Percentiles rank a stretch among this genome's conserved stretches.
Evolutionary conservation across 2,329 filamentous ascomycete genomes (phyloP).

Genomic region (Diaporthe batatas): DNA sequence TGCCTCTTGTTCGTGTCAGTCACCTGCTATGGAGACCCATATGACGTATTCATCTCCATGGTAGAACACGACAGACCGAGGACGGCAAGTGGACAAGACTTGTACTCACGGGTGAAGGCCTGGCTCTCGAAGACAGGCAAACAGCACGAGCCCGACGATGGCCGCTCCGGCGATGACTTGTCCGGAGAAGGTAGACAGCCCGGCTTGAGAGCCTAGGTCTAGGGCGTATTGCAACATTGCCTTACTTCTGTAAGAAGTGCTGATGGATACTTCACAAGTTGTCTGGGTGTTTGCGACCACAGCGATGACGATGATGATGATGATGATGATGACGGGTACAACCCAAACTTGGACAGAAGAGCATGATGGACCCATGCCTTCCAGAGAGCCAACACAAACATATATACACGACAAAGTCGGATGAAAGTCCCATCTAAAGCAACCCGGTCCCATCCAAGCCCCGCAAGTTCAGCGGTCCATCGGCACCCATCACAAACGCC

Average conservation of each 20-base stretch:
- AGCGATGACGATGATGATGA: too few relatives aligned
- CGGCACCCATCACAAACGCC: slow-evolving; percentile 1
- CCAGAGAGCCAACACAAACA: background rate
- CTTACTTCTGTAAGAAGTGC: background rate
- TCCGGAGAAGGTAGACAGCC: slow-evolving; percentile 3
- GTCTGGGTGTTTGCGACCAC: too few relatives aligned
- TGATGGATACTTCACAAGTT: too few relatives aligned
- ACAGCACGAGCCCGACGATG: slow-evolving; percentile 4
- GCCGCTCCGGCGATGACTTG: slow-evolving; percentile 1
- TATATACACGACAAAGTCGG: background rate
- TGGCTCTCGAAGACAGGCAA: slow-evolving; percentile 15
- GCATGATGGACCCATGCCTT: background rate
- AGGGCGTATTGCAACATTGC: slow-evolving; percentile 19
- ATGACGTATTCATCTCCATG: background rate
- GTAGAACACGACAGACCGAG: background rate
- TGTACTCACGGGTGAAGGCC: background rate
- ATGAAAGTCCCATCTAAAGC: background rate
- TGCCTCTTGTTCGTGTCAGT: background rate
- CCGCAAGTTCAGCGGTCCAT: background rate
- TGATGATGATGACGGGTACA: background rate
- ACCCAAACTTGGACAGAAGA: too few relatives aligned
- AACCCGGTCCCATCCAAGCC: background rate
- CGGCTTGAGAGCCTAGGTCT: slow-evolving; percentile 22
- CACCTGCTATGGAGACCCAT: background rate
- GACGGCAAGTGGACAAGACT: background rate